These are phyloP conservation scores for Globisporangium alternatum DNA, from an alignment of 352 stramenopile species.

Conservation along the genomic window DNA sequence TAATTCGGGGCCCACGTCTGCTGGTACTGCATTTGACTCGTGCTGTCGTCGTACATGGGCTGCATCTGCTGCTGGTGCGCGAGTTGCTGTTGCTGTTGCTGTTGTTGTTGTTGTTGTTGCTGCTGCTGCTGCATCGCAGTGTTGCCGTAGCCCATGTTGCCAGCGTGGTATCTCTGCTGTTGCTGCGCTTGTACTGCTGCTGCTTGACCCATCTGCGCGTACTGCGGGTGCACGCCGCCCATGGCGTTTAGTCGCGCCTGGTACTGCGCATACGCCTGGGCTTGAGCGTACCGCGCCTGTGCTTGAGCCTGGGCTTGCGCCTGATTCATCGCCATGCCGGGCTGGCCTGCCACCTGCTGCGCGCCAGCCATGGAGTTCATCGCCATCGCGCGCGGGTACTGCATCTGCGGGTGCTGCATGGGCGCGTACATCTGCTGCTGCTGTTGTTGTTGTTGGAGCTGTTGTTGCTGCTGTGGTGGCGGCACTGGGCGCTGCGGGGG, in stretches of 20 bases:
- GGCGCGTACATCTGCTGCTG: slow-evolving; percentile 21
- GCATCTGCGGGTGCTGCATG: slow-evolving; percentile 25
- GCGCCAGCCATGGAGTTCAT: slow-evolving; percentile 29
- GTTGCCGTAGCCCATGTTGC: slow-evolving; percentile 35
- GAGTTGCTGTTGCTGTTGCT: slow-evolving; percentile 23
- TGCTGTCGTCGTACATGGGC: slow-evolving; percentile 23
- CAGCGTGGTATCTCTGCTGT: slow-evolving; percentile 27
- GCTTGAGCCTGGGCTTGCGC: slow-evolving; percentile 27
- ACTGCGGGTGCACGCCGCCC: slow-evolving; percentile 27
- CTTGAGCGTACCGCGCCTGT: slow-evolving; percentile 33
- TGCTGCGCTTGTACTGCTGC: slow-evolving; percentile 24
- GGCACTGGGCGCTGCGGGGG: slow-evolving; percentile 34
- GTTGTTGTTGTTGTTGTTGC: slow-evolving; percentile 21
- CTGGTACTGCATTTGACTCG: slow-evolving; percentile 19
- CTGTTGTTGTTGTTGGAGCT: slow-evolving; percentile 19
- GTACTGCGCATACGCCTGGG: slow-evolving; percentile 54
- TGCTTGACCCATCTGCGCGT: slow-evolving; percentile 32
- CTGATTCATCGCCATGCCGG: slow-evolving; percentile 26
- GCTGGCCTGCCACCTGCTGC: slow-evolving; percentile 17
- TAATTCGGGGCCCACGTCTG: slow-evolving; percentile 14
- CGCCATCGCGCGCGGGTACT: slow-evolving; percentile 18
- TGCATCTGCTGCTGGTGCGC: slow-evolving; percentile 19
- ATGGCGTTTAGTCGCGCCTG: slow-evolving; percentile 62
- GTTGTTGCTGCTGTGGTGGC: slow-evolving; percentile 23
- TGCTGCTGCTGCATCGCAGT: slow-evolving; percentile 18